These are phyloP conservation scores for Linnemannia hyalina DNA, from an alignment of 192 early-diverging fungal species.

Conservation along the genomic window DNA sequence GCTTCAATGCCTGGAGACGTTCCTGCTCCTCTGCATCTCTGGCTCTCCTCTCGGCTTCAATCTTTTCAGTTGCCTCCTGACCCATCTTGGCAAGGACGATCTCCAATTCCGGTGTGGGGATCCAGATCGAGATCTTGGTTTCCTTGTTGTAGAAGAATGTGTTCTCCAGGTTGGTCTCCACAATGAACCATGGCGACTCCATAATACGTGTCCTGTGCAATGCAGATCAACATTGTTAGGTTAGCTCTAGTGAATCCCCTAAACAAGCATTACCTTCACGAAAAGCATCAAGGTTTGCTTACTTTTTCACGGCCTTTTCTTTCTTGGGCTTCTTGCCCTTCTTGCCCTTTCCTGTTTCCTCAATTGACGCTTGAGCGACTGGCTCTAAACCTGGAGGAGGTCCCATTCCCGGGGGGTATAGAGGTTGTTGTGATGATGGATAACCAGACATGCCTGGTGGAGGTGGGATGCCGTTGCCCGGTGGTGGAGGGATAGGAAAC, in stretches of 20 bases:
- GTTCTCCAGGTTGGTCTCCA: conserved; percentile 74
- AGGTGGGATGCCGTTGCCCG: conserved; percentile 34
- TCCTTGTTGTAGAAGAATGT: conserved; percentile 85
- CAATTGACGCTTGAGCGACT: background rate
- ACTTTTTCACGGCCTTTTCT: conserved; percentile 58
- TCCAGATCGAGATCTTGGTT: conserved; percentile 77
- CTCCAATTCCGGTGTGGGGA: conserved; percentile 69
- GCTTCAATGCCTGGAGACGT: conserved; percentile 22
- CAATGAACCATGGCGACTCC: conserved; percentile 79
- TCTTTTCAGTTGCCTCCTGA: conserved; percentile 53
- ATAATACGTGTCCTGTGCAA: conserved; percentile 68
- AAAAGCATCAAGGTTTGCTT: conserved; percentile 7
- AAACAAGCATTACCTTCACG: background rate
- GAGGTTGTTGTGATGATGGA: conserved; percentile 20
- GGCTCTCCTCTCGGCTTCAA: conserved; percentile 51
- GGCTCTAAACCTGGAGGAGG: conserved; percentile 14
- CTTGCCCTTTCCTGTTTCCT: conserved; percentile 37
- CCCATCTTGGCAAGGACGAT: conserved; percentile 67
- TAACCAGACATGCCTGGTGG: conserved; percentile 30
- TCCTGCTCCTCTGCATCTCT: conserved; percentile 57
- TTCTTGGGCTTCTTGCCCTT: conserved; percentile 59
- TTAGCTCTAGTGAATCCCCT: background rate
- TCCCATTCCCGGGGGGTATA: conserved; percentile 21
- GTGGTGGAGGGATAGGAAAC: conserved; percentile 13
- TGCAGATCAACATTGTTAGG: background rate